Conservation (phyloP, 768 basidiomycete species). For the Floccularia luteovirens region DNA sequence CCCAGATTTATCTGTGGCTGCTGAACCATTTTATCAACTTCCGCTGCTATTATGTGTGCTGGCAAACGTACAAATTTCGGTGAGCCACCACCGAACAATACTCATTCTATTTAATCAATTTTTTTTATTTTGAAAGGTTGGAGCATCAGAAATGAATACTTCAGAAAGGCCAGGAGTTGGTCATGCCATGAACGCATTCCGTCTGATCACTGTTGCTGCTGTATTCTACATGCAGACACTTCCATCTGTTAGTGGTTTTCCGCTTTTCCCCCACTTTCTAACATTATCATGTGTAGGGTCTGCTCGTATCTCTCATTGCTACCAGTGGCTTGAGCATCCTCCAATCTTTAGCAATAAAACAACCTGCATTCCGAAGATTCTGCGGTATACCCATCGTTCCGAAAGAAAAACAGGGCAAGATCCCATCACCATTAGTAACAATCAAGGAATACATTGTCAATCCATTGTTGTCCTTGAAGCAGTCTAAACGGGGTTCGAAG, state of each 20-base stretch:
- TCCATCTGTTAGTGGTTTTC: slow-evolving; percentile 50
- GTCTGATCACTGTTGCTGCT: slow-evolving; percentile 43
- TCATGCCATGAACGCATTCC: slow-evolving; percentile 64
- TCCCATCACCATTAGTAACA: slow-evolving; percentile 20
- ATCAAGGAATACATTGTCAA: background rate
- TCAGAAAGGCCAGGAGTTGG: slow-evolving; percentile 42
- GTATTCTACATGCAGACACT: slow-evolving; percentile 43
- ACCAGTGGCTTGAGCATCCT: slow-evolving; percentile 33
- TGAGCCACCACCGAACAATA: slow-evolving; percentile 30
- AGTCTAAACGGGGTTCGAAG: too few species aligned
- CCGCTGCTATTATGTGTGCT: slow-evolving; percentile 46
- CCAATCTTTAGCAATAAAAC: slow-evolving; percentile 43
- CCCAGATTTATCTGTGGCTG: slow-evolving; percentile 59
- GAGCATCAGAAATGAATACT: slow-evolving; percentile 50
- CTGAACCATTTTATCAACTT: slow-evolving; percentile 73
- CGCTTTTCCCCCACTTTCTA: slow-evolving; percentile 1
- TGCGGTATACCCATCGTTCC: slow-evolving; percentile 30
- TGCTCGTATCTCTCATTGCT: slow-evolving; percentile 33
- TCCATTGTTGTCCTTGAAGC: too few species aligned
- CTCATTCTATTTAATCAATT: slow-evolving; percentile 1
- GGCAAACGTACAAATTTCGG: slow-evolving; percentile 64
- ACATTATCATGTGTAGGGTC: slow-evolving; percentile 19
- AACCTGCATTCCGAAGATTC: slow-evolving; percentile 28
- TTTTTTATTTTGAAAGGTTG: slow-evolving; percentile 18
- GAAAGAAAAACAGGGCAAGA: slow-evolving; percentile 14